Base-by-base conservation (phyloP, 75 land plant genomes). In the Ceratopteris richardii region DNA sequence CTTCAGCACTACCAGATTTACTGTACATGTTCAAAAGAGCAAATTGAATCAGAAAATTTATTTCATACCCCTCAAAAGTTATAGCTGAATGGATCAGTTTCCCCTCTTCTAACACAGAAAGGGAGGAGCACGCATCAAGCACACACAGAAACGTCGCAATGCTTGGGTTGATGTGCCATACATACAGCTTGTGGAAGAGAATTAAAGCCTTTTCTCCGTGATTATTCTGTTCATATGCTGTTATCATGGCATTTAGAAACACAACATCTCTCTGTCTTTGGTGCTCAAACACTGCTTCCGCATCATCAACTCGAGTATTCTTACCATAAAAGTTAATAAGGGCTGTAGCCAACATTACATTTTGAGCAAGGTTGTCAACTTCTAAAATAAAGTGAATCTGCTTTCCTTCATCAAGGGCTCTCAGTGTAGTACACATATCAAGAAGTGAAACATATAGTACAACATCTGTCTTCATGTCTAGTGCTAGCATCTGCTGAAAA, bases 161-260 rank as follows among this genome's bases (percentile, higher is more conserved):
- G 54, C 77, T 77, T 3, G 86, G 80, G 14, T 16, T 14, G 26
- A 53, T 42, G 1, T 55, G 67, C 11, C 41, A 44, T 3, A 1
- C 9, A 29, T 52, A 68, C 80, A 81, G 77, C 44, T 63, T 69
- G 29, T 61, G 57, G 44, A 69, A 81, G 63, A 70, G 28, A 56
- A 66, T 54, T 23, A 70, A 29, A 0, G 84, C 77, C 26, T 63
- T 13, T 5, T 44, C 10, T 24, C 60, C 29, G 2, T 19, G 22
- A 16, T 70, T 64, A 21, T 26, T 37, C 28, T 60, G 66, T 24
- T 60, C 71, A 62, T 70, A 76, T 0, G 70, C 82, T 1, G 71
- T 56, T 55, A 79, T 75, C 79, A 79, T 72, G 0, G 79, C 79
- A 48, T 75, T 79, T 73, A 76, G 69, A 22, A 76, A 54, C 14